Evolutionary conservation across 306 rosid genomes (phyloP), one percentile per base, ranked within the genome.

Genomic region (Purshia tridentata): DNA sequence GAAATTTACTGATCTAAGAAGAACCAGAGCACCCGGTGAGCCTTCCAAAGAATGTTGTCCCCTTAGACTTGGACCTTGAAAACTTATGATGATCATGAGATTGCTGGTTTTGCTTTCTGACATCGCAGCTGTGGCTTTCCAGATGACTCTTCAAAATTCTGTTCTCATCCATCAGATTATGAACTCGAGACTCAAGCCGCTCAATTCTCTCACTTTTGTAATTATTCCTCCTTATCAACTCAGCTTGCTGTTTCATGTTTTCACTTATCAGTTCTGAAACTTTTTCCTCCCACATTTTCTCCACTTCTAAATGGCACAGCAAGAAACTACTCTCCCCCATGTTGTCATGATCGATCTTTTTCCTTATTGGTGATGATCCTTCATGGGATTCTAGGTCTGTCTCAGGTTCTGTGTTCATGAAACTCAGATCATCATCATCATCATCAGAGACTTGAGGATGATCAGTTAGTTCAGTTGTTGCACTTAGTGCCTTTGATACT

Each of bases 1-100:
- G 47, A 44, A 44, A 44, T 4, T n/a, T n/a, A n/a, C n/a, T n/a
- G n/a, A n/a, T 44, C 8, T 44, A 6, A 69, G 16, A 48, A 70
- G 74, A 67, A 23, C 76, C 29, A 47, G 76, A 35, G 72, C 83
- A 80, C 6, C 83, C 79, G 3, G 76, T 68, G n/a, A 80, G 72
- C 79, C 72, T 80, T 7, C 60, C 67, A 10, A 79, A 37, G 52
- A 74, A 80, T 61, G 63, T 44, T 0, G 75, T 14, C 2, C 75
- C 70, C 6, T 58, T 79, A 42, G 71, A 42, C 39, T 65, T 64
- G 16, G 72, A 53, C 54, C 23, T 41, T 18, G 53, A 35, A 73
- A 41, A 4, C 7, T 29, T 29, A 29, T 29, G 35, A 29, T 61
- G 35, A 29, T 61, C 47, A 18, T 39, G 49, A 18, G 45, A 19